Percentiles rank a stretch among this genome's conserved stretches.
Evolutionary conservation across 2,329 filamentous ascomycete genomes (phyloP).

Genomic region (Pyricularia sp.): DNA sequence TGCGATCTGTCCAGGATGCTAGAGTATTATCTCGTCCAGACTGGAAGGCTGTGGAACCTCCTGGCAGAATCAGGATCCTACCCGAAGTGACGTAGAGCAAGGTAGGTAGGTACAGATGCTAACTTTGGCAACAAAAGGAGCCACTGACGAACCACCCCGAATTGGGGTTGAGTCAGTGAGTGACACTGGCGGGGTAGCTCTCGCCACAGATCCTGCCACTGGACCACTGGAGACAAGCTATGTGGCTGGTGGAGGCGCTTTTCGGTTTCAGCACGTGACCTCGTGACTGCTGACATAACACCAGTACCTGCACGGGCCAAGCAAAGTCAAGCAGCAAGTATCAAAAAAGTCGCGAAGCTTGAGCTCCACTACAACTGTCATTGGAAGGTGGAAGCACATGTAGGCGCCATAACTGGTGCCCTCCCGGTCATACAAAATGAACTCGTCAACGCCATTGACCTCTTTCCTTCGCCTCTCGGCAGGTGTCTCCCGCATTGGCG

Average conservation of each 20-base stretch:
- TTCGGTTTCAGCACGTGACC: neutral
- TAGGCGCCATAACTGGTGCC: neutral
- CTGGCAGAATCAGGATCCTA: neutral
- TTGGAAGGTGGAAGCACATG: neutral
- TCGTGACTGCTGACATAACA: neutral
- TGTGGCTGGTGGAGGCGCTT: neutral
- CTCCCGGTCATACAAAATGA: constrained; percentile 8
- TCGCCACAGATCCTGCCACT: neutral
- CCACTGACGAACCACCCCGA: neutral
- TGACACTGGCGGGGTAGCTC: neutral
- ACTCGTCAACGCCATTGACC: constrained; percentile 8
- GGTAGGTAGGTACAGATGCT: neutral
- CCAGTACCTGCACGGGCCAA: neutral
- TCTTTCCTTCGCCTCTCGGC: constrained; percentile 26
- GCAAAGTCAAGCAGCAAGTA: neutral
- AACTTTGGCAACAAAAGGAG: neutral
- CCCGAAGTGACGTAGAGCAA: neutral
- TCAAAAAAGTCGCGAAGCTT: neutral
- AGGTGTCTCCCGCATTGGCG: constrained; percentile 28
- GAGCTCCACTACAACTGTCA: neutral
- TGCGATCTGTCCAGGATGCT: neutral
- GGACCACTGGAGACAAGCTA: neutral
- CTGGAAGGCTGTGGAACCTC: neutral
- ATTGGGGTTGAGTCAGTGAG: neutral
- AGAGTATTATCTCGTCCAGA: neutral